Conservation (phyloP, 2,329 filamentous ascomycete genomes). For the Penicillium janthinellum region DNA sequence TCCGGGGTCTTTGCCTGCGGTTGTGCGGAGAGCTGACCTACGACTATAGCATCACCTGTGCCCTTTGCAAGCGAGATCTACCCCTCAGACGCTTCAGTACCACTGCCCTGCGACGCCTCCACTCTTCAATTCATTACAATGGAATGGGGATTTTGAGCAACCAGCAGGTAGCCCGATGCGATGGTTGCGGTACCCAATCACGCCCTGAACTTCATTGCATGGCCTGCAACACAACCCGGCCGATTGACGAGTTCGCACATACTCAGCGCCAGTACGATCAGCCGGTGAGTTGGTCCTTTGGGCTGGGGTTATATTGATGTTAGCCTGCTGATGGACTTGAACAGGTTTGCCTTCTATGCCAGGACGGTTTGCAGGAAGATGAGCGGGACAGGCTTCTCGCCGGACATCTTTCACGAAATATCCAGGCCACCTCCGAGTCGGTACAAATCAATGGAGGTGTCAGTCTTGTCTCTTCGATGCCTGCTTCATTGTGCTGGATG, state of each 20-base stretch:
- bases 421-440: neutral
- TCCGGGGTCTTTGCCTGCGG: neutral
- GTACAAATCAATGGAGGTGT: neutral
- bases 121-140: neutral
- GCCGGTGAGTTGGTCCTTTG: constrained; percentile 3
- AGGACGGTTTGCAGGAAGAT: constrained; percentile 4
- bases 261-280: constrained; percentile 7
- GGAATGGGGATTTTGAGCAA: neutral
- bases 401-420: neutral
- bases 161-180: constrained; percentile 6
- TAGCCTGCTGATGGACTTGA: neutral
- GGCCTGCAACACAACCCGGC: constrained; percentile 5
- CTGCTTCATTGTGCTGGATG: neutral
- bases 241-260: constrained; percentile 5
- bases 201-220: constrained; percentile 8
- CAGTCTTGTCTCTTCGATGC: neutral
- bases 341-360: constrained; percentile 5
- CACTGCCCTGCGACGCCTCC: neutral
- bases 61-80: neutral
- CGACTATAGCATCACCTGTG: neutral
- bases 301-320: too few relatives aligned
- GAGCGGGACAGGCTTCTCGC: neutral
- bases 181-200: neutral
- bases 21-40: neutral
- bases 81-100: neutral